Evolutionary conservation across 1,284 basidiomycete genomes (phyloP), one percentile per base, ranked within the genome.

Genomic region (Flammula alnicola): DNA sequence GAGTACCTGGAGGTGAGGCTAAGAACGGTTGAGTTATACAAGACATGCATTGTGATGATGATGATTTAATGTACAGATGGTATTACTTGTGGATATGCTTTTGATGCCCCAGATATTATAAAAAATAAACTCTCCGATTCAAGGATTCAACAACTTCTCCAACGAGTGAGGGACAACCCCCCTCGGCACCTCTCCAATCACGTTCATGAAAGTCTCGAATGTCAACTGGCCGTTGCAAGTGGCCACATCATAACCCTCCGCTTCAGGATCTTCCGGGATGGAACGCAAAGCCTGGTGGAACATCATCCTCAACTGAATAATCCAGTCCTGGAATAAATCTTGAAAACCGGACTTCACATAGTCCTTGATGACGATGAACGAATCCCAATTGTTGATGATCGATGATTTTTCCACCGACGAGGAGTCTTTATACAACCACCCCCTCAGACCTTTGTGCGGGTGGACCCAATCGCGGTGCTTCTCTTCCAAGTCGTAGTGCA

Each of bases 141-240:
- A n/a, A n/a, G n/a, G n/a, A n/a, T n/a, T n/a, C n/a, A n/a, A n/a
- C n/a, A n/a, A n/a, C n/a, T n/a, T n/a, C n/a, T n/a, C n/a, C n/a
- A n/a, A n/a, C n/a, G n/a, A n/a, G n/a, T n/a, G n/a, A n/a, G n/a
- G n/a, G n/a, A n/a, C n/a, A n/a, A n/a, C n/a, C n/a, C n/a, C n/a
- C n/a, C n/a, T n/a, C n/a, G n/a, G n/a, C n/a, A n/a, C n/a, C n/a
- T n/a, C n/a, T n/a, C n/a, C n/a, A n/a, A 55, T 45, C 2, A 47
- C 47, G n/a, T 22, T 22, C 42, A 55, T 49, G 30, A 53, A 56
- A 1, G 27, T 46, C 6, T 52, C 31, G 25, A 47, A 56, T 3
- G 54, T 53, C 3, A 56, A 11, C 14, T 12, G 12, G 2, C 40
- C 36, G 14, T 48, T 47, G 19, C 40, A 37, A 1, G 47, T 40